Evolutionary conservation across 306 rosid genomes (phyloP), one percentile per base, ranked within the genome.

Genomic region (Lathyrus aphaca): DNA sequence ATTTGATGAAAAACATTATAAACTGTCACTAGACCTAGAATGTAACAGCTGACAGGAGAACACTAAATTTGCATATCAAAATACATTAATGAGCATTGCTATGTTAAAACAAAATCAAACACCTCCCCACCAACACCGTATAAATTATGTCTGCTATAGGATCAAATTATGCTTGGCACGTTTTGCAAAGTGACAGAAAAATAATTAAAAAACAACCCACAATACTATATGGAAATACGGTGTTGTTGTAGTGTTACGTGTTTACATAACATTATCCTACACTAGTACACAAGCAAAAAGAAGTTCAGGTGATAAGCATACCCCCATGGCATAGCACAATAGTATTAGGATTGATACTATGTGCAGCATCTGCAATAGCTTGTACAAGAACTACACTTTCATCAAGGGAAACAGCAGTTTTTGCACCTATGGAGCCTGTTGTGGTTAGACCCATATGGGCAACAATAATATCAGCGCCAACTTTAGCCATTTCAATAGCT

Each of bases 371-470:
- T 63, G 97, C 88, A 82, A 88, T 90, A 72, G 84, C 91, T 68
- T 90, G 97, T 59, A 93, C 91, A 25, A 75, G 88, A 77, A 81
- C 68, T 38, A 84, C 86, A 84, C 94, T 93, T 83, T 90, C 93
- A 65, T 88, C 96, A 6, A 90, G 78, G 12, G 98, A 85, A 73
- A 93, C 78, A 46, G 94, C 82, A 42, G 94, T 88, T 83, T 83
- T 85, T 23, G 98, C 96, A 30, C 98, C 98, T 54, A 93, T 88
- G 38, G 96, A 83, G 66, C 97, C 94, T 25, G 98, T 85, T 63
- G 96, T 86, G 17, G 96, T 93, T 74, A 93, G 96, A 73, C 98
- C 98, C 97, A 93, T 88, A 61, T 90, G 97, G 37, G 96, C 97
- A 17, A 93, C 98, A 64, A 93, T 82, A 61, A 90, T 93, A 79